A percentile compares a stretch with the other conserved stretches of the same genome.
Conservation (phyloP, 768 basidiomycete genomes). For the Terana coerulea region DNA sequence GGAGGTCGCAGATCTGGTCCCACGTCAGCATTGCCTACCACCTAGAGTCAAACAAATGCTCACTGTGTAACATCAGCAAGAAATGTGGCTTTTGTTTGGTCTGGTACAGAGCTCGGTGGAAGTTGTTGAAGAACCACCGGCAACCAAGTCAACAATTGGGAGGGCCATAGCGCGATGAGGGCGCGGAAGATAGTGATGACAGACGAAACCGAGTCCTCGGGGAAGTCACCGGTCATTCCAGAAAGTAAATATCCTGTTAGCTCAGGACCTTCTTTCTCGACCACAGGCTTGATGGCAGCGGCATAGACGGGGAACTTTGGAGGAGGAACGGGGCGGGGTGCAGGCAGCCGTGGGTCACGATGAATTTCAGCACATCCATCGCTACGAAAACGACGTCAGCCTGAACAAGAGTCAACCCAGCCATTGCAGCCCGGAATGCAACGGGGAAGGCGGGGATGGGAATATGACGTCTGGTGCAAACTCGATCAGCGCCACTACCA, state of each 20-base stretch:
- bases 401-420: conserved; percentile 78
- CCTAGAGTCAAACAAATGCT: conserved; percentile 26
- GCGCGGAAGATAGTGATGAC: conserved; percentile 79
- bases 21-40: conserved; percentile 7
- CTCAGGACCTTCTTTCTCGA: conserved; percentile 70
- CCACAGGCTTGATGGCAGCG: conserved; percentile 51
- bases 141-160: conserved; percentile 69
- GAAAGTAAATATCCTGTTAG: conserved; percentile 65
- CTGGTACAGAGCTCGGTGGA: conserved; percentile 55
- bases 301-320: conserved; percentile 64
- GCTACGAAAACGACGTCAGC: conserved; percentile 79
- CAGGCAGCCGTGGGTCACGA: conserved; percentile 75
- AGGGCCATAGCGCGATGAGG: conserved; percentile 62
- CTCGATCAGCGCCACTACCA: conserved; percentile 66
- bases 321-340: conserved; percentile 41
- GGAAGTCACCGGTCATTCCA: conserved; percentile 85
- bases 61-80: conserved; percentile 72
- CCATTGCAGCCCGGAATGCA: conserved; percentile 72
- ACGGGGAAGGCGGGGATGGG: conserved; percentile 73
- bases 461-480: conserved; percentile 74
- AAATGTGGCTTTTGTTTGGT: conserved; percentile 67
- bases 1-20: conserved; percentile 55
- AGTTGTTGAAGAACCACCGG: conserved; percentile 68
- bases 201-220: conserved; percentile 72
- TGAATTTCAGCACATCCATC: conserved; percentile 72